Conservation (phyloP, 352 stramenopile species). For the Pythium rishiriense region DNA sequence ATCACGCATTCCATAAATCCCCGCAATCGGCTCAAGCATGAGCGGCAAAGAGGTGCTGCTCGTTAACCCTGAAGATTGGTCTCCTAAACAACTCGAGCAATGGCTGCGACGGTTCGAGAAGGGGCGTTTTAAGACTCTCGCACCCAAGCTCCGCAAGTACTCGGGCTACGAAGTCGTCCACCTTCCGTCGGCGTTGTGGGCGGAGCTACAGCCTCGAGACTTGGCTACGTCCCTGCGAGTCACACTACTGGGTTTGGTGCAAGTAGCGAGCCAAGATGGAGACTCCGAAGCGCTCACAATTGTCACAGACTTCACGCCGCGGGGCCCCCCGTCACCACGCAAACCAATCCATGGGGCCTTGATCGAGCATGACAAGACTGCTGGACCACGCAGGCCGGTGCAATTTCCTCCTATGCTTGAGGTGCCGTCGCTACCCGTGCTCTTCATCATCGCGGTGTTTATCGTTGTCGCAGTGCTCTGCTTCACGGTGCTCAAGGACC, state of each 20-base stretch:
- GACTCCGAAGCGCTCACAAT: slow-evolving; percentile 40
- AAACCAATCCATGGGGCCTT: slow-evolving; percentile 24
- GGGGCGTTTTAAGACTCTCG: slow-evolving; percentile 64
- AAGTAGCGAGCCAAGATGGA: slow-evolving; percentile 60
- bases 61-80: slow-evolving; percentile 81
- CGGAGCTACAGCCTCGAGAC: slow-evolving; percentile 48
- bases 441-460: slow-evolving; percentile 49
- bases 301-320: slow-evolving; percentile 72
- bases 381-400: slow-evolving; percentile 33
- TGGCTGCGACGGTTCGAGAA: slow-evolving; percentile 40
- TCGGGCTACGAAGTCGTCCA: slow-evolving; percentile 71
- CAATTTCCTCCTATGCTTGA: slow-evolving; percentile 84
- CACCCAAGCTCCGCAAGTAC: slow-evolving; percentile 52
- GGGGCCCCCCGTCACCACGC: slow-evolving; percentile 18
- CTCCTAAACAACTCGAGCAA: slow-evolving; percentile 50
- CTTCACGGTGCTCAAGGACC: slow-evolving; percentile 70
- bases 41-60: slow-evolving; percentile 51
- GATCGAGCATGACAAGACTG: slow-evolving; percentile 9
- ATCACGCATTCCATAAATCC: slow-evolving; percentile 15
- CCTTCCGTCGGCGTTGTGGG: slow-evolving; percentile 55
- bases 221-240: slow-evolving; percentile 76
- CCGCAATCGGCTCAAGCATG: slow-evolving; percentile 10
- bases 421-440: slow-evolving; percentile 59
- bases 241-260: slow-evolving; percentile 82
- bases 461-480: slow-evolving; percentile 53